Percentiles rank a stretch among this genome's conserved stretches.
phyloP scores from a whole-genome alignment of 78 protist species.

The Corallochytrium limacisporum region DNA sequence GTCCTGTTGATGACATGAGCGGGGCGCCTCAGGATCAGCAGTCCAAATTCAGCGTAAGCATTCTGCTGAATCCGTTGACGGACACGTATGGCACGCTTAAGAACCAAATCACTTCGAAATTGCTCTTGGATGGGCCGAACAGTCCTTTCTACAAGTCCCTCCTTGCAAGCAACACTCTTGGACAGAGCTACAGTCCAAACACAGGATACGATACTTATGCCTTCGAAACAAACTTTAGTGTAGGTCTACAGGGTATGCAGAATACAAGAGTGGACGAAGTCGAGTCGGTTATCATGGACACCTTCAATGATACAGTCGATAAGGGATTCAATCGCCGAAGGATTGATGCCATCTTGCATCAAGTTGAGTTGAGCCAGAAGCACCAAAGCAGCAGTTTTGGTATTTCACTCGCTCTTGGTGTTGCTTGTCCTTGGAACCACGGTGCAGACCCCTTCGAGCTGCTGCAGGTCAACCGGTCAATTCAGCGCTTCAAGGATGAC shows the following conservation, averaged over 20 bases:
- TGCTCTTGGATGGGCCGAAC: not conserved
- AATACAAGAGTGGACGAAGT: not conserved
- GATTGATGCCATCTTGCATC: not conserved
- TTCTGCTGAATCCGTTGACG: not conserved
- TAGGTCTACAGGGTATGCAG: conserved; percentile 30
- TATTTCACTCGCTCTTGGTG: not conserved
- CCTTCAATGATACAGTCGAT: not conserved
- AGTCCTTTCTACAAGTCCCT: conserved; percentile 26
- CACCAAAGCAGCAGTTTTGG: not conserved
- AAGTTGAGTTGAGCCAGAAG: not conserved
- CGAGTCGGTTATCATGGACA: not conserved
- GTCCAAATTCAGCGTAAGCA: not conserved
- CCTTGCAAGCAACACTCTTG: conserved; percentile 21
- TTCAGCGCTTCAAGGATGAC: not conserved
- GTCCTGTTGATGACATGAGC: not conserved
- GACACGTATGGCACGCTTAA: not conserved
- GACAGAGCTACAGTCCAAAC: not conserved
- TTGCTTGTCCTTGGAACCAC: not conserved
- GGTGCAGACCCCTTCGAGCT: not conserved
- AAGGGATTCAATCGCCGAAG: not conserved
- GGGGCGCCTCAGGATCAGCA: not conserved
- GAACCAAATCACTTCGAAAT: not conserved
- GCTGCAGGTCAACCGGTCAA: not conserved
- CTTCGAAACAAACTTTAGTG: not conserved
- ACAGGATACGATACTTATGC: conserved; percentile 1